phyloP scores from a whole-genome alignment of 2,329 filamentous ascomycete species.

The Coleophoma eucalyptorum region DNA sequence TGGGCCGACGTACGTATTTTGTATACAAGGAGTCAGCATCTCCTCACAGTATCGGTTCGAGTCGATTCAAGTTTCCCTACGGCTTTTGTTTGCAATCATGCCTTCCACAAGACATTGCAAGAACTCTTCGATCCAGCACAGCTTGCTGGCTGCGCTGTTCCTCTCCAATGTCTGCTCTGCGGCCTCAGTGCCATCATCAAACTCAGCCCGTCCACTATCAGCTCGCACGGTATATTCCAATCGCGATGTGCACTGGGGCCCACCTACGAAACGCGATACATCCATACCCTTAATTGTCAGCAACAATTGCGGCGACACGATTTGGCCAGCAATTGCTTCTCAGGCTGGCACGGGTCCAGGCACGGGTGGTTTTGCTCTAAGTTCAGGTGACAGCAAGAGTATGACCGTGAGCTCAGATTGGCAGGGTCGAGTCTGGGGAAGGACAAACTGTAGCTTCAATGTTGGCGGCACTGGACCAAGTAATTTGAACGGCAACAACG shows the following conservation, averaged over 20 bases:
- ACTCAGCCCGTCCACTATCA: neutral
- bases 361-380: slow-evolving; percentile 65
- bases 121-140: slow-evolving; percentile 1
- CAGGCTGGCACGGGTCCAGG: slow-evolving; percentile 67
- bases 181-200: neutral
- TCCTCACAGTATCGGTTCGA: neutral
- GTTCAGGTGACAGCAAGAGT: slow-evolving; percentile 50
- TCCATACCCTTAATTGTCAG: slow-evolving; percentile 60
- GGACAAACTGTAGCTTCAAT: slow-evolving; percentile 79
- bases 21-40: neutral
- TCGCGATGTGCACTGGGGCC: slow-evolving; percentile 14
- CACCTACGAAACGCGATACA: slow-evolving; percentile 29
- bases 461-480: slow-evolving; percentile 52
- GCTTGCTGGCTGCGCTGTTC: slow-evolving; percentile 9
- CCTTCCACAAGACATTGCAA: slow-evolving; percentile 7
- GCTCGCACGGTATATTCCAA: neutral
- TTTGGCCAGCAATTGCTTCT: slow-evolving; percentile 75
- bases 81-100: slow-evolving; percentile 6
- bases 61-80: neutral
- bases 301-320: slow-evolving; percentile 66
- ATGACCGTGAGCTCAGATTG: slow-evolving; percentile 69
- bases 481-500: slow-evolving; percentile 34
- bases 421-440: slow-evolving; percentile 79
- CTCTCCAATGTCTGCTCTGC: slow-evolving; percentile 12
- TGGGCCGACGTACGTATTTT: neutral